Conservation (phyloP, 2,329 filamentous ascomycete genomes). For the Aspergillus sclerotialis region DNA sequence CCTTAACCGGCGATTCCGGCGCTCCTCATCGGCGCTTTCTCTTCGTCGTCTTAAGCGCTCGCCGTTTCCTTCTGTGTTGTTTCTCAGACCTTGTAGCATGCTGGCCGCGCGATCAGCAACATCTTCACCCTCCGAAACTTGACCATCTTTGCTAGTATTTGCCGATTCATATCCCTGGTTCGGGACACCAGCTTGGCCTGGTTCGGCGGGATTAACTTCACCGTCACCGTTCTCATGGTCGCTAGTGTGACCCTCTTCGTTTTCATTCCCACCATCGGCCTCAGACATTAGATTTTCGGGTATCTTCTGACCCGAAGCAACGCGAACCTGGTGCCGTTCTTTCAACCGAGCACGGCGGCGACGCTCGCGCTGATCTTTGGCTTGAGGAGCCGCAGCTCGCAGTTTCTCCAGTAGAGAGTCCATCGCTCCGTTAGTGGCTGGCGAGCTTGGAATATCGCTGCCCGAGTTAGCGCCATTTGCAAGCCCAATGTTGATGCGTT, state of each 20-base stretch:
- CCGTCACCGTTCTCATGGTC: constrained; percentile 8
- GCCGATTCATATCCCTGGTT: constrained; percentile 27
- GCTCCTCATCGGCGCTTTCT: constrained; percentile 74
- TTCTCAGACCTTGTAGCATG: constrained; percentile 74
- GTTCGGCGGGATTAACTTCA: constrained; percentile 36
- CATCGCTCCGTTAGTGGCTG: constrained; percentile 81
- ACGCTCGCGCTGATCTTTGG: constrained; percentile 80
- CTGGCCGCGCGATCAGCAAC: constrained; percentile 78
- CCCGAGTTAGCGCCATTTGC: constrained; percentile 48
- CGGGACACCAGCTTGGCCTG: constrained; percentile 46
- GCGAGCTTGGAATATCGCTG: constrained; percentile 51
- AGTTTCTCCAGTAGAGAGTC: constrained; percentile 92
- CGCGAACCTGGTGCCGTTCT: constrained; percentile 80
- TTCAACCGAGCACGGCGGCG: constrained; percentile 80
- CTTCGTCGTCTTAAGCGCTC: constrained; percentile 56
- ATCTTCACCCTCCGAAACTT: constrained; percentile 55
- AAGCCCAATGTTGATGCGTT: constrained; percentile 58
- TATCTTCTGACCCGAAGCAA: constrained; percentile 84
- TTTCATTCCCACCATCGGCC: constrained; percentile 54
- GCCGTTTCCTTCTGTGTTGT: constrained; percentile 51
- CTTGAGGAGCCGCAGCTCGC: constrained; percentile 83
- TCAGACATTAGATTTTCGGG: constrained; percentile 52
- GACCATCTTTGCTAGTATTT: constrained; percentile 25
- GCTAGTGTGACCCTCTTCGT: constrained; percentile 35
- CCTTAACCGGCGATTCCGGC: constrained; percentile 59